Percentiles rank a stretch among this genome's conserved stretches.
Evolutionary conservation across 768 basidiomycete genomes (phyloP).

Genomic region (Leccinum obscurum): DNA sequence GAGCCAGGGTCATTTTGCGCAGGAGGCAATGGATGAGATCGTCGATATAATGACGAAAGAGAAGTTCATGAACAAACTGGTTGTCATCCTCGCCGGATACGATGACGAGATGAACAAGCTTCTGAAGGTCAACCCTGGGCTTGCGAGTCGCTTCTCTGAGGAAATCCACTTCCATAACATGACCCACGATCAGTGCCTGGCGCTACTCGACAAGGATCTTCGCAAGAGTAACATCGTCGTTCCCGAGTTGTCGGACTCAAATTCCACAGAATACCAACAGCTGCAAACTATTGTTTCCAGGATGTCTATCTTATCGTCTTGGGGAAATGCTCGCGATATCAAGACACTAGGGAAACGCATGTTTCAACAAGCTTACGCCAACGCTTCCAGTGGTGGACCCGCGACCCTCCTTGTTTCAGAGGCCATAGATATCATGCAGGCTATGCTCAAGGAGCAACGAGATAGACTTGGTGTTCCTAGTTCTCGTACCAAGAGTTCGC

Average conservation of each 20-base stretch:
- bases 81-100: slow-evolving; percentile 72
- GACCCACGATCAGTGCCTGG: slow-evolving; percentile 46
- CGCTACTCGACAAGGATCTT: slow-evolving; percentile 49
- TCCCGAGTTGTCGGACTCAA: slow-evolving; percentile 27
- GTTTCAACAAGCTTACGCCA: slow-evolving; percentile 16
- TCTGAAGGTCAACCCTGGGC: slow-evolving; percentile 56
- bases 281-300: slow-evolving; percentile 30
- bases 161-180: slow-evolving; percentile 57
- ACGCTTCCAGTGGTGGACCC: slow-evolving; percentile 9
- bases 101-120: slow-evolving; percentile 65
- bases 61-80: slow-evolving; percentile 54
- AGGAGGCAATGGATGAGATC: slow-evolving; percentile 73
- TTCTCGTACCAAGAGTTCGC: slow-evolving; percentile 3
- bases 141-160: slow-evolving; percentile 69
- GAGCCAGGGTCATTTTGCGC: slow-evolving; percentile 58
- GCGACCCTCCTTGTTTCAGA: slow-evolving; percentile 1
- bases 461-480: slow-evolving; percentile 26
- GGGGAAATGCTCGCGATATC: slow-evolving; percentile 74
- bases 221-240: slow-evolving; percentile 42
- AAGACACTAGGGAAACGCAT: slow-evolving; percentile 41
- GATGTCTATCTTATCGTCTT: slow-evolving; percentile 48
- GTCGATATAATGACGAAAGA: slow-evolving; percentile 63
- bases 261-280: slow-evolving; percentile 7
- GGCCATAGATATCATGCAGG: slow-evolving; percentile 11
- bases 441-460: slow-evolving; percentile 21